A percentile compares a stretch with the other conserved stretches of the same genome.
Conservation (phyloP, 73 alveolate genomes). For the Strombidium stylifer region DNA sequence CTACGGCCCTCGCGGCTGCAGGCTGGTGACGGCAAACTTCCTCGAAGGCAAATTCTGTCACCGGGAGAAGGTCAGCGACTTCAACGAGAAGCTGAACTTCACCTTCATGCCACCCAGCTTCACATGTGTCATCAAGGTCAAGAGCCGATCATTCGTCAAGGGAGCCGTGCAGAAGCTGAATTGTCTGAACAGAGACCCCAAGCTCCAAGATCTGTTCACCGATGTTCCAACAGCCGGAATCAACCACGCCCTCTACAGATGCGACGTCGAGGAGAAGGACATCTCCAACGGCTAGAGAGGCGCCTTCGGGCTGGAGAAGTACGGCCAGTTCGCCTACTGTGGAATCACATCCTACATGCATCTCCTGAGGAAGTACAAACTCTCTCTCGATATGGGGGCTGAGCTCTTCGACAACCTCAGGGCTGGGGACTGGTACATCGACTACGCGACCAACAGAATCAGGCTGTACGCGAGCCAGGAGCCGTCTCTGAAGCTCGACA, state of each 20-base stretch:
- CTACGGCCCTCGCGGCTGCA: no score
- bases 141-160: not conserved
- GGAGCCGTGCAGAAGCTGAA: constrained; percentile 9
- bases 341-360: constrained; percentile 34
- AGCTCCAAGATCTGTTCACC: not conserved
- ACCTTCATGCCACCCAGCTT: constrained; percentile 48
- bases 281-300: constrained; percentile 74
- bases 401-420: constrained; percentile 79
- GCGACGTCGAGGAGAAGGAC: constrained; percentile 88
- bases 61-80: constrained; percentile 10
- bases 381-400: constrained; percentile 44
- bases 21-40: no score
- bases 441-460: constrained; percentile 75
- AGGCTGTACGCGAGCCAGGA: not conserved
- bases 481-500: not conserved
- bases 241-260: constrained; percentile 51
- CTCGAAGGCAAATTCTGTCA: not conserved
- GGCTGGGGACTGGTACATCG: constrained; percentile 95
- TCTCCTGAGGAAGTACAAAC: constrained; percentile 6
- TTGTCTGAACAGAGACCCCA: not conserved
- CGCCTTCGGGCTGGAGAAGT: constrained; percentile 61
- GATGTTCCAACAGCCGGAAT: constrained; percentile 4
- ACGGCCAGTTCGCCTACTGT: constrained; percentile 26
- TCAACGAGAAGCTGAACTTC: constrained; percentile 16
- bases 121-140: constrained; percentile 17